Evolutionary conservation across 495 filamentous ascomycete species (phyloP).

Genomic region (Diplogelasinospora grovesii): DNA sequence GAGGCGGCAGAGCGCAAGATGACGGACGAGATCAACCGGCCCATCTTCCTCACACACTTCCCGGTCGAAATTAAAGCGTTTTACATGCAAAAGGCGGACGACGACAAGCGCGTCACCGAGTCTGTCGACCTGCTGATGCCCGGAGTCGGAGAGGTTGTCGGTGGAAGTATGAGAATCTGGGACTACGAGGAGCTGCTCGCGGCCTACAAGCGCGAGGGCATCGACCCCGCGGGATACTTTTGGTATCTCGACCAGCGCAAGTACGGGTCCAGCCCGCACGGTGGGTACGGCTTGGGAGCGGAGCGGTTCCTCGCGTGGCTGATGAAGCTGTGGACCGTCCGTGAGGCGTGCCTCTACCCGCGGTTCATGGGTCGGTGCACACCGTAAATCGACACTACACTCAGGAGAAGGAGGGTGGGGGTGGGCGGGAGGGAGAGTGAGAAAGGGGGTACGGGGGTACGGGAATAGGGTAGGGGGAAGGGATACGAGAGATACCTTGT

Average conservation of each 20-base stretch:
- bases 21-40: conserved; percentile 91
- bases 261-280: conserved; percentile 93
- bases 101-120: conserved; percentile 86
- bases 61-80: conserved; percentile 97
- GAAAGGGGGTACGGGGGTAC: not conserved
- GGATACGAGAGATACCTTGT: no score
- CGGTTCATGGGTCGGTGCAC: conserved; percentile 92
- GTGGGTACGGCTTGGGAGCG: conserved; percentile 90
- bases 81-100: conserved; percentile 92
- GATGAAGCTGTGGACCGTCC: conserved; percentile 83
- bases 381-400: no score
- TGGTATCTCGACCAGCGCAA: conserved; percentile 99
- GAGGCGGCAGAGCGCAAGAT: conserved; percentile 95
- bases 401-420: no score
- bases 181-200: conserved; percentile 86
- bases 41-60: conserved; percentile 97
- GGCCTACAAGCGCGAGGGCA: conserved; percentile 81
- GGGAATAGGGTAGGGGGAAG: no score
- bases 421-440: not conserved
- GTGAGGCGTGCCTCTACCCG: conserved; percentile 85
- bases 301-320: conserved; percentile 98
- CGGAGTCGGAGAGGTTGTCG: conserved; percentile 77
- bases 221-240: conserved; percentile 83
- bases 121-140: conserved; percentile 96
- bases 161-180: conserved; percentile 87